Evolutionary conservation across 495 filamentous ascomycete species (phyloP).

Genomic region (Neurospora tetraspora): DNA sequence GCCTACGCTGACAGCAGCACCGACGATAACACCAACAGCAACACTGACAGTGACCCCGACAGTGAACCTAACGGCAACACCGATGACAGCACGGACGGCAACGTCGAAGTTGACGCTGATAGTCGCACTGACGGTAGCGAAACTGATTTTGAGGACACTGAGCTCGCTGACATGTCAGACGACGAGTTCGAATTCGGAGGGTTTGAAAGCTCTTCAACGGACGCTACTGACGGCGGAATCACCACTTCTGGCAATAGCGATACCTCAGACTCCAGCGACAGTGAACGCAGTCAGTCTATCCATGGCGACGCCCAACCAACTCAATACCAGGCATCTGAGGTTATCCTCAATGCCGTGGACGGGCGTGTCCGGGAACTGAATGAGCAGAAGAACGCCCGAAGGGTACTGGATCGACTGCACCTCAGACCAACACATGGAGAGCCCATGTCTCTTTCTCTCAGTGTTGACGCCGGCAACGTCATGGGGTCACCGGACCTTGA

Average conservation of each 20-base stretch:
- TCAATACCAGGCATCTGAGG: background rate
- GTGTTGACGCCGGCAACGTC: background rate
- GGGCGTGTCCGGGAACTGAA: background rate
- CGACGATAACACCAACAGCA: background rate
- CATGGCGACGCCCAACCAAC: background rate
- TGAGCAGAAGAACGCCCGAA: background rate
- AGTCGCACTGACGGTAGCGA: background rate
- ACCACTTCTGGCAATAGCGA: background rate
- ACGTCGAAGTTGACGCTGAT: too few species aligned
- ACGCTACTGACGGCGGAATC: background rate
- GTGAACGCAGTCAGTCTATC: background rate
- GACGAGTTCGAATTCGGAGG: background rate
- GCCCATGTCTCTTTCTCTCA: background rate
- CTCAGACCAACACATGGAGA: background rate
- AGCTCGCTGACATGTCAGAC: background rate
- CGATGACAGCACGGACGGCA: background rate
- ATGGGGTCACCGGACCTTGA: background rate
- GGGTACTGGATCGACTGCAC: background rate
- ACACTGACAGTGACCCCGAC: background rate
- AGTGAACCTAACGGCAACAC: background rate
- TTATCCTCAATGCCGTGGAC: background rate
- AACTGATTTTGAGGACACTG: background rate
- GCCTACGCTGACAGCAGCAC: background rate
- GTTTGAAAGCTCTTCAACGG: background rate
- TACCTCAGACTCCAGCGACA: background rate